These are phyloP conservation scores for Metschnikowia cerradonensis DNA, from an alignment of 805 yeast species.

Conservation along the genomic window DNA sequence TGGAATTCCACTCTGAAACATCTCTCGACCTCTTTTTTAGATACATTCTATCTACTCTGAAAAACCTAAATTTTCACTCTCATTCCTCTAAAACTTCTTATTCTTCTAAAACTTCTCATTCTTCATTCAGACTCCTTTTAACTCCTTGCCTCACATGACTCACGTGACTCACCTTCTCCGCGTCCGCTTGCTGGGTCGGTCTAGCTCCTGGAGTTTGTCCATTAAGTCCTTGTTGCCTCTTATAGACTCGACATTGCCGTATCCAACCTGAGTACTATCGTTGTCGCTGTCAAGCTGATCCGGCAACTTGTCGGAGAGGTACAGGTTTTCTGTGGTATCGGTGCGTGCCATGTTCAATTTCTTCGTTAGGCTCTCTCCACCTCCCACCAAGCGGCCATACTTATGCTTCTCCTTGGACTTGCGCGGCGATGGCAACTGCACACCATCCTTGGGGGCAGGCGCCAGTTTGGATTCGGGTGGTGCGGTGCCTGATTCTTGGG, in stretches of 20 bases:
- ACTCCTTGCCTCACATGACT: not conserved
- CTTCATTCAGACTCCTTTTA: no score
- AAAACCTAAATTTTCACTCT: no score
- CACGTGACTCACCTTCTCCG: constrained; percentile 3
- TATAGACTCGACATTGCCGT: constrained; percentile 14
- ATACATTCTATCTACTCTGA: no score
- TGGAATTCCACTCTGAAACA: no score
- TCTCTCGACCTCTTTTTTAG: no score
- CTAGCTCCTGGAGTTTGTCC: constrained; percentile 13
- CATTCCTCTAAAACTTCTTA: no score
- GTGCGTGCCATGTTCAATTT: constrained; percentile 12
- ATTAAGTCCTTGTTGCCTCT: constrained; percentile 11
- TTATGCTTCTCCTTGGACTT: constrained; percentile 39
- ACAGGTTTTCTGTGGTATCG: constrained; percentile 1
- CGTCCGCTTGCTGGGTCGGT: constrained; percentile 10
- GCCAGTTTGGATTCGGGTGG: constrained; percentile 3
- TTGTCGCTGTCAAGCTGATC: constrained; percentile 9
- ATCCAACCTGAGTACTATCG: constrained; percentile 16
- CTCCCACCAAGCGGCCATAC: constrained; percentile 47
- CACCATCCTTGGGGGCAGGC: constrained; percentile 7
- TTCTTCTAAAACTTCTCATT: no score
- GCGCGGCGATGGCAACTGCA: constrained; percentile 52
- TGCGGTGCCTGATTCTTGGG: constrained; percentile 18
- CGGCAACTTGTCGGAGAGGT: constrained; percentile 2
- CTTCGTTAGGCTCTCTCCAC: constrained; percentile 17